phyloP scores from a whole-genome alignment of 2,329 filamentous ascomycete genomes.

The Proliferodiscus dingleyae region DNA sequence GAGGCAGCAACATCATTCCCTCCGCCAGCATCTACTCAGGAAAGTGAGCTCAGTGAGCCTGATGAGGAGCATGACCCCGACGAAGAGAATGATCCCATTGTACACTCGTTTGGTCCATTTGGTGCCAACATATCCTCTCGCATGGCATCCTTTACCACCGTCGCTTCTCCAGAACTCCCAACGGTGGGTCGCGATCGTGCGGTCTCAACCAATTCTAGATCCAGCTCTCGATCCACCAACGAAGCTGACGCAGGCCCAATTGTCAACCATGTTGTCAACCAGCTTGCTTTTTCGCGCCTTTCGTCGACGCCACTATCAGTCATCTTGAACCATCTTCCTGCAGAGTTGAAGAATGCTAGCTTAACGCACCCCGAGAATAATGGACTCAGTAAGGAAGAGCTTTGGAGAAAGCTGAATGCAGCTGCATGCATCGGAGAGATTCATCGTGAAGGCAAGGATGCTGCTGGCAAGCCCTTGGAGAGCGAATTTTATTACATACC shows the following conservation, averaged over 20 bases:
- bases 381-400: slow-evolving; percentile 52
- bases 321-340: slow-evolving; percentile 80
- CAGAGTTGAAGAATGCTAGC: slow-evolving; percentile 47
- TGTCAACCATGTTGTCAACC: slow-evolving; percentile 87
- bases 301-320: slow-evolving; percentile 87
- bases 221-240: slow-evolving; percentile 30
- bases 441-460: slow-evolving; percentile 86
- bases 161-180: slow-evolving; percentile 52
- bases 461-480: slow-evolving; percentile 86
- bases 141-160: slow-evolving; percentile 70
- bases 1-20: slow-evolving; percentile 25
- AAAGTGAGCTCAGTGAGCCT: slow-evolving; percentile 51
- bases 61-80: slow-evolving; percentile 69
- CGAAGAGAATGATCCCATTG: slow-evolving; percentile 90
- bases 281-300: slow-evolving; percentile 88
- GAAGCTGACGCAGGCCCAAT: slow-evolving; percentile 42
- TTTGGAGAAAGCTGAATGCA: slow-evolving; percentile 67
- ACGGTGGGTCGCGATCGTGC: slow-evolving; percentile 23
- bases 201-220: slow-evolving; percentile 20
- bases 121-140: slow-evolving; percentile 80
- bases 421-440: slow-evolving; percentile 85
- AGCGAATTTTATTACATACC: slow-evolving; percentile 97
- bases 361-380: slow-evolving; percentile 33
- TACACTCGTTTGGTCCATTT: slow-evolving; percentile 89
- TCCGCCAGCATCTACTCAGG: slow-evolving; percentile 27